These are phyloP conservation scores for Xanthoceras sorbifolium DNA, from an alignment of 345 rosid genomes.

Conservation along the genomic window DNA sequence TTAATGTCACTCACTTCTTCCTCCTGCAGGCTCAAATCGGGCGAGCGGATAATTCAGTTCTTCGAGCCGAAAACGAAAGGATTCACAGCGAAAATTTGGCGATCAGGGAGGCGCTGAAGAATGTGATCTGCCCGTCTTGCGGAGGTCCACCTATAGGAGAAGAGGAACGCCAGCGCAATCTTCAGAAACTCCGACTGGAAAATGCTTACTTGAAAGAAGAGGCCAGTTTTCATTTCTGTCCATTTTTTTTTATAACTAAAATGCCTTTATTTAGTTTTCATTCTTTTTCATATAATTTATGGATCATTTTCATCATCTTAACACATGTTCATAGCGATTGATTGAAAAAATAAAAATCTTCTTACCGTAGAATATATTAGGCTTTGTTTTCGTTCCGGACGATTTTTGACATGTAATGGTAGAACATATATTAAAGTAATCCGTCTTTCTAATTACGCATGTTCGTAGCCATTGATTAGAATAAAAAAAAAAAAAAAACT, in stretches of 20 bases:
- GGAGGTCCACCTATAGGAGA: slow-evolving; percentile 65
- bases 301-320: not conserved
- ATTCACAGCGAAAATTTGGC: slow-evolving; percentile 52
- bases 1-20: no score
- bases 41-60: slow-evolving; percentile 44
- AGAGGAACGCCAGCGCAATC: slow-evolving; percentile 40
- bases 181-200: slow-evolving; percentile 46
- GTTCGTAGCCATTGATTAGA: no score
- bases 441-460: no score
- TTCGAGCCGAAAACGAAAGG: slow-evolving; percentile 63
- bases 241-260: not conserved
- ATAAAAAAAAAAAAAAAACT: no score
- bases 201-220: slow-evolving; percentile 47
- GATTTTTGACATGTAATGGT: no score
- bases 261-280: no score
- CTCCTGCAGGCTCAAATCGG: slow-evolving; percentile 69
- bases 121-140: slow-evolving; percentile 61
- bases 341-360: no score
- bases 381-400: not conserved
- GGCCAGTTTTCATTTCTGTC: slow-evolving; percentile 34
- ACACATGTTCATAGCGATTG: no score
- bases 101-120: slow-evolving; percentile 52
- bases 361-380: no score
- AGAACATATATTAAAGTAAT: no score
- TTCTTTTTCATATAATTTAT: not conserved